Evolutionary conservation across 306 rosid species (phyloP), one percentile per base, ranked within the genome.

Genomic region (Prunus kanzakura): DNA sequence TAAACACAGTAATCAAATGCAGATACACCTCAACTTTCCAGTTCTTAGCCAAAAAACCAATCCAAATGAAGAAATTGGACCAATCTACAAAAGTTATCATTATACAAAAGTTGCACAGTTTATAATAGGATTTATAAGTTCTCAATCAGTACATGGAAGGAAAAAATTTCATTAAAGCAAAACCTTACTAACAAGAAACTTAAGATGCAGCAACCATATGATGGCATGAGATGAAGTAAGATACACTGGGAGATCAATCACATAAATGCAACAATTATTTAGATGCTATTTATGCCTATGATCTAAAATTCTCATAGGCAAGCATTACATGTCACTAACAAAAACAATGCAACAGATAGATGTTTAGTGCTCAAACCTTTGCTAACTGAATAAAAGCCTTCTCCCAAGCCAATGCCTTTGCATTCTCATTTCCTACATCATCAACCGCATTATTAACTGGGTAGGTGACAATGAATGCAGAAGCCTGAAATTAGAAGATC

Each of bases 391-490:
- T 82, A 81, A 94, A 94, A 86, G 91, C 97, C 82, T 86, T 86
- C 78, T 94, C 98, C 98, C 98, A 94, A 56, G 90, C 85, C 47
- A 89, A 69, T 79, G 97, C 96, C 82, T 85, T 87, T 74, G 89
- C 95, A 77, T 94, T 94, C 82, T 80, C 96, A 84, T 88, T 83
- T 78, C 98, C 97, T 69, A 84, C 86, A 82, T 81, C 83, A 45
- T 83, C 83, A n/a, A 91, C 71, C 66, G 91, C 98, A 74, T 94
- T 94, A 85, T 84, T 90, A 76, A 94, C 96, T 76, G 98, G 98
- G 83, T 90, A 94, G 47, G 98, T 90, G 65, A 94, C 80, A 78
- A 91, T 66, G 81, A 94, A 94, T 81, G 98, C 96, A 16, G 97
- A 89, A 76, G 98, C 98, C 98, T 94, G 86, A 80, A 80, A 87